Evolutionary conservation across 371 early-diverging fungal genomes (phyloP).

Genomic region (Phascolomyces articulosus): DNA sequence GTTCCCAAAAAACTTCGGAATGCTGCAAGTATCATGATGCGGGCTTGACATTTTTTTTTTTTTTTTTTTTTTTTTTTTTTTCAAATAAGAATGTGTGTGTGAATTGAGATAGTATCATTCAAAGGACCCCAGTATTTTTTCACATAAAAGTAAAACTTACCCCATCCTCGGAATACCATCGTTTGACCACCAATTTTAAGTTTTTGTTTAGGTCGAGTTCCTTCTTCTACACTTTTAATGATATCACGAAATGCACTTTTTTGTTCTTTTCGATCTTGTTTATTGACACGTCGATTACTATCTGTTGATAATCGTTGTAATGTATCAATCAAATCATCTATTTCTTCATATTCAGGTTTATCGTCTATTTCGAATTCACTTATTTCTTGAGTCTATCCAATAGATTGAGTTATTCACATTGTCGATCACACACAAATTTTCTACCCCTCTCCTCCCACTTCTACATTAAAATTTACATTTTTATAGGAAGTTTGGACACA

Average conservation of each 20-base stretch:
- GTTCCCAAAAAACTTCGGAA: constrained; percentile 38
- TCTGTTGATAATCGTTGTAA: constrained; percentile 58
- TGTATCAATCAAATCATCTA: constrained; percentile 55
- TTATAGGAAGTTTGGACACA: constrained; percentile 16
- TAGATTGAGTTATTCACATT: too few species aligned
- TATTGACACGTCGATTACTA: constrained; percentile 58
- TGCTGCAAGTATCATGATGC: constrained; percentile 39
- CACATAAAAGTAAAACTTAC: constrained; percentile 13
- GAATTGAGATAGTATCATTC: neutral
- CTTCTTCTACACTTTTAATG: constrained; percentile 54
- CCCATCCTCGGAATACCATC: constrained; percentile 50
- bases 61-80: too few species aligned
- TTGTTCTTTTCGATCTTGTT: constrained; percentile 64
- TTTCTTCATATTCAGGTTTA: constrained; percentile 40
- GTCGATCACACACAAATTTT: too few species aligned
- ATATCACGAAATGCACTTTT: constrained; percentile 70
- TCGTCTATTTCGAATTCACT: constrained; percentile 43
- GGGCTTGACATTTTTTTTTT: neutral
- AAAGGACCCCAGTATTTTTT: too few species aligned
- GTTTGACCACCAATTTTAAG: constrained; percentile 39
- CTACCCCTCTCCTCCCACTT: too few species aligned
- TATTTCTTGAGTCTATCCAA: constrained; percentile 30
- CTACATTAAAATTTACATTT: neutral
- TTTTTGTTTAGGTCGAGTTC: constrained; percentile 43
- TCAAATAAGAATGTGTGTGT: too few species aligned